Evolutionary conservation across 257 asterid species (phyloP).

Genomic region (Ligustrum vulgare): DNA sequence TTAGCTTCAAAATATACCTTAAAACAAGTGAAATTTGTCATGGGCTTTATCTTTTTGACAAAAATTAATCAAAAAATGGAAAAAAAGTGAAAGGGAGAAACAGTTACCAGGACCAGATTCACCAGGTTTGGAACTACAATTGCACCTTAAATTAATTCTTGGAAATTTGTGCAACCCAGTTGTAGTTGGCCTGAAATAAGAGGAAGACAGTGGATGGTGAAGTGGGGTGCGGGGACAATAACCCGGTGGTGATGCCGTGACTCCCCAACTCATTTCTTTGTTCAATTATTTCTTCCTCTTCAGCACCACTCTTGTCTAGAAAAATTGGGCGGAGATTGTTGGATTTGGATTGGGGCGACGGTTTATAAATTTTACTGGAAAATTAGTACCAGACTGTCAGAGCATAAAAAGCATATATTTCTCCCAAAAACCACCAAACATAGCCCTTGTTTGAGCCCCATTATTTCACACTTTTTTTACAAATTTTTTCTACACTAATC

Average conservation of each 20-base stretch:
- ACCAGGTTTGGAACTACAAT: constrained; percentile 23
- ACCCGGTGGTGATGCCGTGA: not conserved
- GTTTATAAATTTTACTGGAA: not conserved
- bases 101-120: constrained; percentile 36
- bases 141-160: constrained; percentile 37
- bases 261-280: not conserved
- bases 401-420: too few relatives aligned
- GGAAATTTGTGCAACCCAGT: constrained; percentile 20
- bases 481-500: too few relatives aligned
- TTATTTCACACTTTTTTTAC: too few relatives aligned
- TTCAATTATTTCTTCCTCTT: too few relatives aligned
- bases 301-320: not conserved
- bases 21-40: not conserved
- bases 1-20: not conserved
- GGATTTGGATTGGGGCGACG: not conserved
- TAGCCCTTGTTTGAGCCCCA: too few relatives aligned
- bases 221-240: not conserved
- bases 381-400: too few relatives aligned
- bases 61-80: not conserved
- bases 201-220: constrained; percentile 16
- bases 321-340: not conserved
- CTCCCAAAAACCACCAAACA: too few relatives aligned
- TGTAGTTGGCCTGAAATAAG: constrained; percentile 22
- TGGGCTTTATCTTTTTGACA: not conserved
- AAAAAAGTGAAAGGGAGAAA: not conserved